Evolutionary conservation across 345 rosid species (phyloP).

Genomic region (Toxicodendron radicans): DNA sequence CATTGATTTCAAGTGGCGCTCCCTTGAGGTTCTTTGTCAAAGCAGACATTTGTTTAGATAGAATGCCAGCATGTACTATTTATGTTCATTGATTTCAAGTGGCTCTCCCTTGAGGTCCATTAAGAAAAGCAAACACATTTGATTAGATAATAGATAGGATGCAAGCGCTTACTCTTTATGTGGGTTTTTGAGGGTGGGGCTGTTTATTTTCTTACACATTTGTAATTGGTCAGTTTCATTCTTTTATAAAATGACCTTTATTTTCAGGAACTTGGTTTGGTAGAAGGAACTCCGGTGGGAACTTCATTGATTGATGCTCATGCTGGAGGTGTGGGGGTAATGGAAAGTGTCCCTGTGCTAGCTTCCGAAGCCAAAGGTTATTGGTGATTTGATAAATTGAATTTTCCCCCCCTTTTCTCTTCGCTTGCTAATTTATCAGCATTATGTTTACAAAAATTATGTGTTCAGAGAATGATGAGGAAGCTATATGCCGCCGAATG

Average conservation of each 20-base stretch:
- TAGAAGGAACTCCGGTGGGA: constrained; percentile 83
- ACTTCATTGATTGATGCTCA: constrained; percentile 95
- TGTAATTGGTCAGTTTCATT: constrained; percentile 9
- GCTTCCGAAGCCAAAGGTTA: constrained; percentile 56
- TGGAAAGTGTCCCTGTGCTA: constrained; percentile 68
- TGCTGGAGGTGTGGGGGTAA: constrained; percentile 97
- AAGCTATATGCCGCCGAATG: constrained; percentile 74
- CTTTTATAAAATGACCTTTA: constrained; percentile 14
- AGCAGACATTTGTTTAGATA: constrained; percentile 34
- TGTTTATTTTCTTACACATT: constrained; percentile 6
- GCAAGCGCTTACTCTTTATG: constrained; percentile 13
- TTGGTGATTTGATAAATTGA: constrained; percentile 8
- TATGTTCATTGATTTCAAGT: constrained; percentile 33
- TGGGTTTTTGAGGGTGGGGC: constrained; percentile 28
- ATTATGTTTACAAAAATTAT: constrained; percentile 6
- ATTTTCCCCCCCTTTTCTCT: neutral
- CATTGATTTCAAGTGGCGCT: constrained; percentile 42
- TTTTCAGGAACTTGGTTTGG: constrained; percentile 77
- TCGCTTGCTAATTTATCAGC: neutral
- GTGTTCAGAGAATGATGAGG: constrained; percentile 52
- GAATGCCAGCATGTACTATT: constrained; percentile 19
- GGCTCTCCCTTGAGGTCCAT: constrained; percentile 43
- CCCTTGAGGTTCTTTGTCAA: constrained; percentile 38
- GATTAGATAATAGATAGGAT: constrained; percentile 32
- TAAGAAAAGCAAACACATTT: constrained; percentile 30